phyloP scores from a whole-genome alignment of 805 yeast species.

The Grigorovia transvaalensis region DNA sequence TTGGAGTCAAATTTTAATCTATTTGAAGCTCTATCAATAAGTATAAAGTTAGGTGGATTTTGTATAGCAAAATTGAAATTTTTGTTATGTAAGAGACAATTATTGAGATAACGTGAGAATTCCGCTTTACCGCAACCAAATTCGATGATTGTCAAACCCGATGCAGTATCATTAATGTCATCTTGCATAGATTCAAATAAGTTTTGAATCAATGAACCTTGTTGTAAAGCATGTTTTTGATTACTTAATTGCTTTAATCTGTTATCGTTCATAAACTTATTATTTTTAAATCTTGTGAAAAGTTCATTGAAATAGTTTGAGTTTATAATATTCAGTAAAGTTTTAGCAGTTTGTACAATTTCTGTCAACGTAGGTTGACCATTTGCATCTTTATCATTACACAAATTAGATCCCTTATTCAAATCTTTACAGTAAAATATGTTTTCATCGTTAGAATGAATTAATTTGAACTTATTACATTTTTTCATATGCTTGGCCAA shows the following conservation, averaged over 20 bases:
- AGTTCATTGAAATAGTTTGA: neutral
- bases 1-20: slow-evolving; percentile 71
- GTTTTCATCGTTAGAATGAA: slow-evolving; percentile 26
- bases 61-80: neutral
- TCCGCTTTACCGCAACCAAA: slow-evolving; percentile 93
- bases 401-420: slow-evolving; percentile 26
- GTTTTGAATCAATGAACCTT: slow-evolving; percentile 67
- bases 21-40: slow-evolving; percentile 69
- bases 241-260: slow-evolving; percentile 40
- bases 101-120: slow-evolving; percentile 51
- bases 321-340: neutral
- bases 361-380: too few relatives aligned
- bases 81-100: slow-evolving; percentile 5
- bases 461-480: slow-evolving; percentile 42
- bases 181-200: slow-evolving; percentile 29
- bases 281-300: slow-evolving; percentile 1
- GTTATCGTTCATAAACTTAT: slow-evolving; percentile 22
- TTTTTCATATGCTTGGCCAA: slow-evolving; percentile 46
- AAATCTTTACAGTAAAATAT: slow-evolving; percentile 42
- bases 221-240: slow-evolving; percentile 74
- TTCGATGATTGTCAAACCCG: slow-evolving; percentile 31
- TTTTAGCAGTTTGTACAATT: neutral
- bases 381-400: neutral
- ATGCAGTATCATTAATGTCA: neutral
- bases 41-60: slow-evolving; percentile 33